phyloP scores from a whole-genome alignment of 257 asterid species.

The Eucommia ulmoides region DNA sequence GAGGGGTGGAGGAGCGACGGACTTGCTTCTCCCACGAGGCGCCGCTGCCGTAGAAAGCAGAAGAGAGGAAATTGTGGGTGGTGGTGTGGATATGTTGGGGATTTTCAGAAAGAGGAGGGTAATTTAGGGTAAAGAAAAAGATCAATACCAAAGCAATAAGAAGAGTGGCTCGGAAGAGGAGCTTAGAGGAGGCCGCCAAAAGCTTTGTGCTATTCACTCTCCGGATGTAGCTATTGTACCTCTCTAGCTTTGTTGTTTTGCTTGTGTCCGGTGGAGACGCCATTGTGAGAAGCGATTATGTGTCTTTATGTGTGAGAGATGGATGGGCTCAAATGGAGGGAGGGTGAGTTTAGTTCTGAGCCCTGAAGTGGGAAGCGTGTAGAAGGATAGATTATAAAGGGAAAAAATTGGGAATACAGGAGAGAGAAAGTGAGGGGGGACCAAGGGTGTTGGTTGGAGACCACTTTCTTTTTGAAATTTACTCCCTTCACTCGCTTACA shows the following conservation, averaged over 20 bases:
- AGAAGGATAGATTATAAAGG: not conserved
- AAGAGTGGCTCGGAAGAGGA: not conserved
- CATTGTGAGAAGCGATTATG: not conserved
- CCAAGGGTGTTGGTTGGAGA: constrained; percentile 2
- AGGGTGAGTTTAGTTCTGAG: not conserved
- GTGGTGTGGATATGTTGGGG: constrained; percentile 1
- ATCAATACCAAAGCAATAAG: not conserved
- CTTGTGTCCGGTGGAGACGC: constrained; percentile 3
- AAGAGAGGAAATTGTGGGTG: not conserved
- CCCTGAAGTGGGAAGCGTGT: constrained; percentile 4
- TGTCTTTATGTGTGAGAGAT: not conserved
- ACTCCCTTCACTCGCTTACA: no score
- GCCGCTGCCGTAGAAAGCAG: not conserved
- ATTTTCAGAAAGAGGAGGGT: not conserved
- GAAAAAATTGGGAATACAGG: not conserved
- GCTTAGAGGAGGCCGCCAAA: not conserved
- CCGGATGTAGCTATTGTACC: not conserved
- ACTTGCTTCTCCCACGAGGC: not conserved
- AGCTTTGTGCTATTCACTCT: not conserved
- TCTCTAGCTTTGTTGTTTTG: constrained; percentile 1
- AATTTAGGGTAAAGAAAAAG: not conserved
- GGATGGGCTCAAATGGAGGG: not conserved
- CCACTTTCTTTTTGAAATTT: not conserved
- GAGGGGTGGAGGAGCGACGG: constrained; percentile 3
- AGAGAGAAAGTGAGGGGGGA: not conserved